Evolutionary conservation across 148 eudicot genomes (phyloP).

Genomic region (Camellia sinensis): DNA sequence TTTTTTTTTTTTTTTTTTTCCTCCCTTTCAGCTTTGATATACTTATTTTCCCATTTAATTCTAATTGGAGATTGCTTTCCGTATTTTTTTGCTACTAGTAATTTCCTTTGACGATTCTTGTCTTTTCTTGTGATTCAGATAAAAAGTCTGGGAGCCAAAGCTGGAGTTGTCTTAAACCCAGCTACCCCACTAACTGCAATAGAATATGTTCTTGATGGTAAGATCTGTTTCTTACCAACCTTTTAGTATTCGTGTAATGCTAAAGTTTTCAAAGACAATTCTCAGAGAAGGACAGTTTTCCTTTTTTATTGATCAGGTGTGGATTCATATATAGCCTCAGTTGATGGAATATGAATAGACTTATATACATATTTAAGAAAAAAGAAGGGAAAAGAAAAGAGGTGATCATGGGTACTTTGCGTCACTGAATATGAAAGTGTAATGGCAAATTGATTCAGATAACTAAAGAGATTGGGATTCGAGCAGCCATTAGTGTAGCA

Average conservation of each 20-base stretch:
- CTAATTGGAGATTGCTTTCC: background rate
- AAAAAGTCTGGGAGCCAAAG: constrained; percentile 95
- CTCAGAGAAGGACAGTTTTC: background rate
- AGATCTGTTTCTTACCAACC: constrained; percentile 23
- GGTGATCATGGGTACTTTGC: background rate
- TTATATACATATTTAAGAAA: background rate
- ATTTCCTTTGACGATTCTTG: constrained; percentile 13
- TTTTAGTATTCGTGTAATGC: background rate
- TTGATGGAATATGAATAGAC: background rate
- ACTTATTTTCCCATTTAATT: background rate
- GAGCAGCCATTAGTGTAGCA: background rate
- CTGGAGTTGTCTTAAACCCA: constrained; percentile 97
- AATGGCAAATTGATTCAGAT: background rate
- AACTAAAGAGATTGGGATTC: background rate
- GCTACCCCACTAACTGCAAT: constrained; percentile 75
- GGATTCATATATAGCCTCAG: background rate
- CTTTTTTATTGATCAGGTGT: background rate
- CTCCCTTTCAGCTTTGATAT: background rate
- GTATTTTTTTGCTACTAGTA: background rate
- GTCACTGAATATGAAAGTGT: background rate
- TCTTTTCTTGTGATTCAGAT: constrained; percentile 46
- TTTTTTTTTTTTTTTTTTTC: too few relatives aligned
- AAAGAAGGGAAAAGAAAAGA: background rate
- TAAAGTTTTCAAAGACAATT: background rate
- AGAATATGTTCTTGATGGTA: constrained; percentile 97